Evolutionary conservation across 331 rosid species (phyloP), one percentile per base, ranked within the genome.

Genomic region (Pyracantha coccinea): DNA sequence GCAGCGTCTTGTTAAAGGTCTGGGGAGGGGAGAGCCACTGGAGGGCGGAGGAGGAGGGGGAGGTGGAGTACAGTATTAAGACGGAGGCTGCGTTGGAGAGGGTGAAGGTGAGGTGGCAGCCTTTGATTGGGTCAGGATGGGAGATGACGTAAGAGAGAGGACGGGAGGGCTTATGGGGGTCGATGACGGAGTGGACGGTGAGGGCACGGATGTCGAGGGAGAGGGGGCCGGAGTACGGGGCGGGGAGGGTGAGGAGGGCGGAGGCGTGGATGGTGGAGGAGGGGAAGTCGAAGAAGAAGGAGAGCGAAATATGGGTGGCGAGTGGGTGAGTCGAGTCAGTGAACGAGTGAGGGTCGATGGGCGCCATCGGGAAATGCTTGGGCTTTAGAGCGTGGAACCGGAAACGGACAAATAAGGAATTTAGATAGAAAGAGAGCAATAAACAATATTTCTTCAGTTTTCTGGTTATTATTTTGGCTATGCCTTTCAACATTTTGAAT

Each of bases 291-390:
- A 95, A 60, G 86, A 77, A 90, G 14, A 95, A 83, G 3, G 90
- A 76, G 25, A 92, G 90, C 2, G 96, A 78, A 32, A 89, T 61
- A 84, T 89, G 85, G 11, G 81, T 69, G 2, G 92, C 83, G 32
- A 75, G 64, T 7, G 97, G 83, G 57, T 94, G 85, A 4, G 86
- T 47, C 1, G 92, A 87, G 38, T 95, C 93, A 1, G 98, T 83
- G 86, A 85, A 95, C 1, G 99, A 95, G 86, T 92, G 99, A 7
- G 99, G 99, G 31, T 95, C 99, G 7, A 92, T 13, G 0, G 91
- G 87, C 29, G 96, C 96, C 99, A 95, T 93, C 72, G 80, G 8
- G 55, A 17, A 66, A 31, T 10, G 75, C 29, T 16, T 21, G 23
- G 33, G 53, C 6, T 17, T 17, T 41, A 14, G 66, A 7, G 33